These are phyloP conservation scores for Glonium stellatum DNA, from an alignment of 495 filamentous ascomycete genomes.

Conservation along the genomic window DNA sequence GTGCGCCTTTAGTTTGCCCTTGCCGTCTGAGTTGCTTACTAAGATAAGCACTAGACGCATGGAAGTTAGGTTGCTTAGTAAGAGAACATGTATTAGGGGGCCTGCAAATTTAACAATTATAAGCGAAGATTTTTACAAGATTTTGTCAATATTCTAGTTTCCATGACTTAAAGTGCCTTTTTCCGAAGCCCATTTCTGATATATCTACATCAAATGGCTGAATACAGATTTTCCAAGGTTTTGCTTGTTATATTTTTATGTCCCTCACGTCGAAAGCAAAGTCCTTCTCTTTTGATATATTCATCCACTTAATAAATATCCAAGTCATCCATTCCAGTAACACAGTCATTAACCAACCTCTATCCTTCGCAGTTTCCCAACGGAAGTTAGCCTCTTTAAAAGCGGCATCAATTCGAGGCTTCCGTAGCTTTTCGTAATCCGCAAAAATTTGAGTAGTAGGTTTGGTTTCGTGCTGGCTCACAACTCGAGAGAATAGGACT, in stretches of 20 bases:
- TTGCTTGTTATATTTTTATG: constrained; percentile 1
- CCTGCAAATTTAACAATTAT: too few relatives aligned
- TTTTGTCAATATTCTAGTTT: too few relatives aligned
- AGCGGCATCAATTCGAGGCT: constrained; percentile 15
- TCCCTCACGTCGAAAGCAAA: constrained; percentile 21
- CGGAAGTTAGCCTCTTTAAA: constrained; percentile 21
- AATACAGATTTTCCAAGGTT: background rate
- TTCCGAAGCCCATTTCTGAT: too few relatives aligned
- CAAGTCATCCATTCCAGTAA: constrained; percentile 22
- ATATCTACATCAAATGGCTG: too few relatives aligned
- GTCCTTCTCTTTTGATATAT: constrained; percentile 7
- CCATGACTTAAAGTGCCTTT: too few relatives aligned
- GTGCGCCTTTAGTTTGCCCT: too few relatives aligned
- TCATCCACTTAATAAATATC: constrained; percentile 11
- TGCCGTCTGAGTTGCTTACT: too few relatives aligned
- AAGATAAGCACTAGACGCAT: too few relatives aligned
- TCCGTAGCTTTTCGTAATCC: constrained; percentile 9
- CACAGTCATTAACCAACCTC: constrained; percentile 13
- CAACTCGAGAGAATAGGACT: constrained; percentile 18
- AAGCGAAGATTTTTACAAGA: too few relatives aligned
- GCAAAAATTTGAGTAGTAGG: constrained; percentile 4
- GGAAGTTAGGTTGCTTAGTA: too few relatives aligned
- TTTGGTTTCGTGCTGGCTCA: constrained; percentile 7
- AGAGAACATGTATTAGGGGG: too few relatives aligned
- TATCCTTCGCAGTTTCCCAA: constrained; percentile 20